phyloP scores from a whole-genome alignment of 2,329 filamentous ascomycete genomes.

The Alternaria dauci region DNA sequence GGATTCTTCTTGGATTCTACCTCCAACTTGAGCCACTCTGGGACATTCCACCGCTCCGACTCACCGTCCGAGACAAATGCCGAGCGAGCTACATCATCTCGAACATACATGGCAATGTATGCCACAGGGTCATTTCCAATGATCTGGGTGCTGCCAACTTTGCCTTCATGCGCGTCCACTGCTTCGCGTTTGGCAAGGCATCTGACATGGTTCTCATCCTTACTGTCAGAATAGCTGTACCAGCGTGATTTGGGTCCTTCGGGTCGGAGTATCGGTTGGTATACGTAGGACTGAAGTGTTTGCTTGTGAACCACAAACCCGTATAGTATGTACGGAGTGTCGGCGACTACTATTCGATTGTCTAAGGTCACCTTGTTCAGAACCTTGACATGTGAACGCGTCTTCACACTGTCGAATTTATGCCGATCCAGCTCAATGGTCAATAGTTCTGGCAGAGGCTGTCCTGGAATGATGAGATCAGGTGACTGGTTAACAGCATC shows the following conservation, averaged over 20 bases:
- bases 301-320: slow-evolving; percentile 69
- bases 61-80: slow-evolving; percentile 54
- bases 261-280: slow-evolving; percentile 68
- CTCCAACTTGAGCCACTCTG: slow-evolving; percentile 50
- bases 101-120: slow-evolving; percentile 66
- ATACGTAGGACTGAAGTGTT: slow-evolving; percentile 65
- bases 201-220: slow-evolving; percentile 63
- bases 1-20: slow-evolving; percentile 35
- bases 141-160: slow-evolving; percentile 47
- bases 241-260: slow-evolving; percentile 64
- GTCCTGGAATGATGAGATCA: slow-evolving; percentile 31
- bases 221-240: slow-evolving; percentile 66
- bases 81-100: slow-evolving; percentile 55
- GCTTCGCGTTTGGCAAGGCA: slow-evolving; percentile 66
- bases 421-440: slow-evolving; percentile 67
- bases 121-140: slow-evolving; percentile 59
- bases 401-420: slow-evolving; percentile 59
- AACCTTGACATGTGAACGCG: slow-evolving; percentile 65
- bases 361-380: slow-evolving; percentile 65
- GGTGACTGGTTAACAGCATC: slow-evolving; percentile 50
- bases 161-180: slow-evolving; percentile 61
- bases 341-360: slow-evolving; percentile 61
- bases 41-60: slow-evolving; percentile 58
- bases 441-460: slow-evolving; percentile 58
- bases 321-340: slow-evolving; percentile 63